Evolutionary conservation across 192 early-diverging fungal species (phyloP).

Genomic region (Backusella westeae): DNA sequence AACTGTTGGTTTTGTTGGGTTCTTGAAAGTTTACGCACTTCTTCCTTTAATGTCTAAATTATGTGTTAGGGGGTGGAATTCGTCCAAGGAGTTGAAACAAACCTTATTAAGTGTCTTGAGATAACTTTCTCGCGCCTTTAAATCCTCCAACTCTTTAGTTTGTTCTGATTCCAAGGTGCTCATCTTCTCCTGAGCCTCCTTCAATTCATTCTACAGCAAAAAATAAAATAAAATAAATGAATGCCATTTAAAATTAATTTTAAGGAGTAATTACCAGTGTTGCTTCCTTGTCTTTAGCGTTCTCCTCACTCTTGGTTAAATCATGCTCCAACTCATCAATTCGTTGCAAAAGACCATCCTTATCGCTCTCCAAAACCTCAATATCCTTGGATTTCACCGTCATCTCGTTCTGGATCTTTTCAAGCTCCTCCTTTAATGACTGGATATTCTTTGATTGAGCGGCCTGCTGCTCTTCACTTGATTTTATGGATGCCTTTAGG

Average conservation of each 20-base stretch:
- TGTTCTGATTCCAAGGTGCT: slow-evolving; percentile 51
- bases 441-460: slow-evolving; percentile 17
- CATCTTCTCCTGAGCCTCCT: slow-evolving; percentile 45
- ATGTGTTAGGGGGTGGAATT: not conserved
- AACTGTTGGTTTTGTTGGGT: slow-evolving; percentile 18
- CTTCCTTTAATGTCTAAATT: slow-evolving; percentile 71
- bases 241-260: not conserved
- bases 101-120: slow-evolving; percentile 75
- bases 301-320: not conserved
- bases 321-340: slow-evolving; percentile 15
- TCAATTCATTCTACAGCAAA: slow-evolving; percentile 17
- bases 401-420: slow-evolving; percentile 1
- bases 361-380: slow-evolving; percentile 14
- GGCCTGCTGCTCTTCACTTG: slow-evolving; percentile 30
- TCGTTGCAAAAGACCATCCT: slow-evolving; percentile 12
- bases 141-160: slow-evolving; percentile 63
- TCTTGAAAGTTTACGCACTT: slow-evolving; percentile 68
- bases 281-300: slow-evolving; percentile 6
- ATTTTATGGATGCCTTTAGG: slow-evolving; percentile 28
- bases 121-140: slow-evolving; percentile 64
- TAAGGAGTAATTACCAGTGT: not conserved
- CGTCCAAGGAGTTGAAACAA: not conserved
- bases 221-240: slow-evolving; percentile 14
- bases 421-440: slow-evolving; percentile 30
- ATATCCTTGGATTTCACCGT: slow-evolving; percentile 15